Base-by-base conservation (phyloP, 2,329 filamentous ascomycete species). In the Colletotrichum sp. region DNA sequence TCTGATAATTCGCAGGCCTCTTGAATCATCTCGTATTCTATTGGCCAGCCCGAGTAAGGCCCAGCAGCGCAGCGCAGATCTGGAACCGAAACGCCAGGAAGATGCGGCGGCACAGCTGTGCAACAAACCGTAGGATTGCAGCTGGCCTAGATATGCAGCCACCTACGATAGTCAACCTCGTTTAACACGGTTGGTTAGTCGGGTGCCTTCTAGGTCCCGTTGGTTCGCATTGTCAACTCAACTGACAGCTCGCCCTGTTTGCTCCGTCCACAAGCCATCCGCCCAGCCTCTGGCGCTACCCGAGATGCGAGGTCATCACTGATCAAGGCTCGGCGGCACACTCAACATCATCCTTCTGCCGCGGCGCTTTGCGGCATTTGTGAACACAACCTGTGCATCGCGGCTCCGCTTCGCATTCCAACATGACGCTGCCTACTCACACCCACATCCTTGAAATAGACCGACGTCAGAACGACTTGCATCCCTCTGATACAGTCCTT, bases 21-120 rank as follows among this genome's bases (percentile, higher is more conserved):
- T 24, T 32, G 60, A 74, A 58, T 74, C 48, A 74, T 65, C 36
- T 9, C 26, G 16, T 6, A 9, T 24, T 12, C 12, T 21, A 74
- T 71, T 74, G 60, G 72, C 15, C 18, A 32, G 34, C n/a, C 58
- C 26, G 67, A 48, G 32, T 74, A 74, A 71, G 34, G 67, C 60
- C 65, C 26, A 21, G n/a, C 34, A 60, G 60, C 48, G 58, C 16
- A 26, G 30, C 55, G 64, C 48, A 74, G 67, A 74, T 74, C 67
- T 58, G 26, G 72, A 74, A 71, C 60, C 60, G 58, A 64, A 71
- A 71, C 67, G 26, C 32, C 58, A 57, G 57, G 38, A 64, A 67
- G 64, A 61, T 30, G 66, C 71, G 21, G 43, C 72, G 60, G 72
- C 67, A 69, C 65, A 57, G 65, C 65, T 73, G 65, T 60, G 57